These are phyloP conservation scores for Wickerhamiella hasegawae DNA, from an alignment of 805 yeast genomes.

Conservation along the genomic window DNA sequence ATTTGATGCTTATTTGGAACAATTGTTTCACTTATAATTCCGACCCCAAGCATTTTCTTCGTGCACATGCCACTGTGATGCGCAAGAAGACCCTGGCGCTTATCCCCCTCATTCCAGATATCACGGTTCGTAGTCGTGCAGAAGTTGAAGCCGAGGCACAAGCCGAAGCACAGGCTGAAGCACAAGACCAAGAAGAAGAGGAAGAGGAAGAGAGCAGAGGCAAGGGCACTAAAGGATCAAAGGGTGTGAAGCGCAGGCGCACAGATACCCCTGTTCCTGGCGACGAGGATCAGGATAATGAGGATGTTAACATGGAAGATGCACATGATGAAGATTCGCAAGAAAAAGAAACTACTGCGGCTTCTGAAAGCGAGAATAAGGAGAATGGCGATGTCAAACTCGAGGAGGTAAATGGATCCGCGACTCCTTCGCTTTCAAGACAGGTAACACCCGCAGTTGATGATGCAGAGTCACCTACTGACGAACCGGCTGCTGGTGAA, in stretches of 20 bases:
- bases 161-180: conserved; percentile 12
- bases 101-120: conserved; percentile 79
- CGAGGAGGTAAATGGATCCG: background rate
- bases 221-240: conserved; percentile 5
- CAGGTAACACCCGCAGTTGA: background rate
- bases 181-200: conserved; percentile 14
- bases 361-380: background rate
- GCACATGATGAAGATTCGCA: background rate
- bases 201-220: conserved; percentile 1
- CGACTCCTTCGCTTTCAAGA: background rate
- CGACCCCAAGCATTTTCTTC: conserved; percentile 80
- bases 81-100: conserved; percentile 68
- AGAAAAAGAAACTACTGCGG: background rate
- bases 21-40: conserved; percentile 87
- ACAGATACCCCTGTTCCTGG: conserved; percentile 1
- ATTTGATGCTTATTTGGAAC: conserved; percentile 86
- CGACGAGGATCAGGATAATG: background rate
- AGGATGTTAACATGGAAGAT: background rate
- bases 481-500: background rate
- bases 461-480: background rate
- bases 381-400: background rate
- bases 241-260: conserved; percentile 8
- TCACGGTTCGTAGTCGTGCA: conserved; percentile 42
- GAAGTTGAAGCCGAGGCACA: conserved; percentile 28
- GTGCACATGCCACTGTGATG: conserved; percentile 93